These are phyloP conservation scores for Diospyros kaki DNA, from an alignment of 148 eudicot genomes.

Conservation along the genomic window DNA sequence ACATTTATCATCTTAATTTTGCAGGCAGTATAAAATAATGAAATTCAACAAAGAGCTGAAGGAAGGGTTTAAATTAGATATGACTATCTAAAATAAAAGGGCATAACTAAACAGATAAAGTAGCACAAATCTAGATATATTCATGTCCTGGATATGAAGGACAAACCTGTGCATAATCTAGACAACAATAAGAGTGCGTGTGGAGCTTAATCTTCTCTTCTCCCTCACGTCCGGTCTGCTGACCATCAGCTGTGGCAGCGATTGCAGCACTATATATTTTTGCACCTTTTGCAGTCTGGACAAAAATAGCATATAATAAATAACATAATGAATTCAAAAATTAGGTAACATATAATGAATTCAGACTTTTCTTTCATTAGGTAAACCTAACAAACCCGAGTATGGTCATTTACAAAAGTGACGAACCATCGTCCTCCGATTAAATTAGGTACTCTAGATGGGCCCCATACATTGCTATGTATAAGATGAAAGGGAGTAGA, in stretches of 20 bases:
- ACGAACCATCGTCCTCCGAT: too few relatives aligned
- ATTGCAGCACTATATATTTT: slow-evolving; percentile 86
- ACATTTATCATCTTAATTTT: background rate
- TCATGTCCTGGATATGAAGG: background rate
- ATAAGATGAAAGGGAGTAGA: too few relatives aligned
- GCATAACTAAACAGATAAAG: background rate
- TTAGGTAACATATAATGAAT: too few relatives aligned
- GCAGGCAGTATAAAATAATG: background rate
- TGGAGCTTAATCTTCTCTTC: slow-evolving; percentile 92
- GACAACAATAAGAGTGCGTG: slow-evolving; percentile 93
- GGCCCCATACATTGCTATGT: too few relatives aligned
- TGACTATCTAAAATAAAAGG: background rate
- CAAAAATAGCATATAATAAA: slow-evolving; percentile 8
- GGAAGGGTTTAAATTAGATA: background rate
- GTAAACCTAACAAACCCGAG: too few relatives aligned
- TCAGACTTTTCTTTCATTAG: too few relatives aligned
- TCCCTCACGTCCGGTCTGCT: slow-evolving; percentile 56
- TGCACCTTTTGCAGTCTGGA: slow-evolving; percentile 84
- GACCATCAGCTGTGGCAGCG: slow-evolving; percentile 75
- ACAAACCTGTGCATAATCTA: slow-evolving; percentile 95
- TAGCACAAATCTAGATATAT: background rate
- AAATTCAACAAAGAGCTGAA: background rate
- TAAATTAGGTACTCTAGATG: too few relatives aligned
- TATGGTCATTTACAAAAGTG: too few relatives aligned
- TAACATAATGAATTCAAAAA: background rate